Base-by-base conservation (phyloP, 192 early-diverging fungal species). In the Podila epicladia region DNA sequence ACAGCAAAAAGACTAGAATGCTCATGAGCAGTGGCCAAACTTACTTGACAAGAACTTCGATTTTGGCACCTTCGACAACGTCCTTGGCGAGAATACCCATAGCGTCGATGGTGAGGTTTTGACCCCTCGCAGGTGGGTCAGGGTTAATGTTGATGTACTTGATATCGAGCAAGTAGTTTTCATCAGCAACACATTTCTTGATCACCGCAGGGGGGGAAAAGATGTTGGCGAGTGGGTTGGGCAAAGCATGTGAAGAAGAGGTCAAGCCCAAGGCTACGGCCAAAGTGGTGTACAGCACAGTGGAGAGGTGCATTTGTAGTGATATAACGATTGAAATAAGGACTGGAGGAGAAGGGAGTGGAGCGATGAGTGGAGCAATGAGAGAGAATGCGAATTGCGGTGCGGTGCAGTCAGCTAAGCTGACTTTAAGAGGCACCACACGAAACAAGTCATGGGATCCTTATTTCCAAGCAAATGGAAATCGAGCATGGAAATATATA, bases 101-200 rank as follows among this genome's bases (percentile, higher is more conserved):
- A 22, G 83, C 85, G 19, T 88, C 82, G 45, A 90, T 84, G 5
- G 58, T 53, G 3, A 90, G 72, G 24, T 60, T 51, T 60, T 86
- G 22, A 8, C 89, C 89, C 59, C 83, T 87, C 1, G 72, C 71
- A 8, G 89, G 89, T 3, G 87, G 86, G 48, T 90, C 86, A 20
- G 89, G 89, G 6, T 19, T 71, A 37, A 90, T 48, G 19, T 76
- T 49, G 61, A 86, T 73, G 60, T 87, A 73, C 3, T 85, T 61
- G 60, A 90, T 84, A 24, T 62, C 33, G 24, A 85, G 71, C 8
- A 85, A 58, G 41, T 85, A 71, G 5, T 48, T 37, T 0, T 7
- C 33, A 5, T 33, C 24, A 22, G 24, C 35, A 0, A 73, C 70
- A 62, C 83, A 84, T 31, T 65, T 61, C 20, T 26, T 48, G 24